Evolutionary conservation across 2,329 filamentous ascomycete genomes (phyloP).

Genomic region (Microsporum ferrugineum): DNA sequence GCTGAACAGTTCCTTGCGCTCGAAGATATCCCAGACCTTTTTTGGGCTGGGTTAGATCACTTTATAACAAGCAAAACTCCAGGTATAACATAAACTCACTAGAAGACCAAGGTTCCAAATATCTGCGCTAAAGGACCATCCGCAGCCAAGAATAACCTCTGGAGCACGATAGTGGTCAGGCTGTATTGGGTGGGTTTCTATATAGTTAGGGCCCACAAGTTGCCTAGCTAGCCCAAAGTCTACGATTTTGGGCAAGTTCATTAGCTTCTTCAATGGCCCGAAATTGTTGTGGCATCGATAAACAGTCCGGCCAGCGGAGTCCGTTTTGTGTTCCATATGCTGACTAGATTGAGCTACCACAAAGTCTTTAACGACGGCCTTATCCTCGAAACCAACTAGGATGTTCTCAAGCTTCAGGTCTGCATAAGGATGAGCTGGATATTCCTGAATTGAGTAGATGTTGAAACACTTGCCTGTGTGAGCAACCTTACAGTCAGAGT

Average conservation of each 20-base stretch:
- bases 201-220: slow-evolving; percentile 13
- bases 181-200: slow-evolving; percentile 27
- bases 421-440: background rate
- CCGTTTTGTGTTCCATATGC: slow-evolving; percentile 11
- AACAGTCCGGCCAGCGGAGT: slow-evolving; percentile 12
- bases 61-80: too few species aligned
- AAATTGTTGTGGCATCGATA: slow-evolving; percentile 20
- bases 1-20: slow-evolving; percentile 18
- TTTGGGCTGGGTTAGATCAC: background rate
- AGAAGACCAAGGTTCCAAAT: slow-evolving; percentile 35
- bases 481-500: slow-evolving; percentile 28
- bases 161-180: slow-evolving; percentile 32
- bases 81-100: slow-evolving; percentile 12
- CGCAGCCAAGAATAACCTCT: slow-evolving; percentile 31
- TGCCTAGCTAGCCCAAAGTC: slow-evolving; percentile 25
- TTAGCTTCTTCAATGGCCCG: slow-evolving; percentile 13
- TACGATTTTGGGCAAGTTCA: slow-evolving; percentile 17
- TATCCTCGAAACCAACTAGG: slow-evolving; percentile 10
- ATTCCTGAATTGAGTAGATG: slow-evolving; percentile 19
- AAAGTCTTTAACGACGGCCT: slow-evolving; percentile 6
- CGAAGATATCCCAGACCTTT: slow-evolving; percentile 20
- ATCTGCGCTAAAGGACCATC: slow-evolving; percentile 30
- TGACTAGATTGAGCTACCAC: background rate
- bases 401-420: slow-evolving; percentile 13
- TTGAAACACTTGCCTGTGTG: slow-evolving; percentile 26